These are phyloP conservation scores for Cyberlindnera galapagoensis DNA, from an alignment of 805 yeast species.

Conservation along the genomic window DNA sequence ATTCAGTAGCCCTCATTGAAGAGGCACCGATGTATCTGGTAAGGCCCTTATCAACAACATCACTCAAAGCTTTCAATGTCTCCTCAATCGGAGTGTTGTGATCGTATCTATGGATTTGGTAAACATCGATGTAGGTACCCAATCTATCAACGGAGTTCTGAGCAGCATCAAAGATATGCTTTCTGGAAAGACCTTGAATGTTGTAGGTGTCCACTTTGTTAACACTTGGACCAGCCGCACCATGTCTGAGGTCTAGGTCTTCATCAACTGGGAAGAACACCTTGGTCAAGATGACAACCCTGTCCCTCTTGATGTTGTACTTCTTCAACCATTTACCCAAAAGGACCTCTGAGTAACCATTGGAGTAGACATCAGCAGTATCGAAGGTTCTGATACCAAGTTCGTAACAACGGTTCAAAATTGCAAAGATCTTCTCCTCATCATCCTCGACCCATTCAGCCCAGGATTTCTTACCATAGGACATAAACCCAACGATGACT, in stretches of 20 bases:
- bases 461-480: slow-evolving; percentile 39
- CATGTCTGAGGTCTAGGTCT: slow-evolving; percentile 6
- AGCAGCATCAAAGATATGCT: slow-evolving; percentile 40
- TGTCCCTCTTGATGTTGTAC: slow-evolving; percentile 46
- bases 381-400: slow-evolving; percentile 42
- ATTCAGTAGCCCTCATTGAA: slow-evolving; percentile 41
- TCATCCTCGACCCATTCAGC: slow-evolving; percentile 41
- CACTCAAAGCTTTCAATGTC: slow-evolving; percentile 46
- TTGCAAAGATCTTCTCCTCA: slow-evolving; percentile 37
- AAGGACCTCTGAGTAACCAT: slow-evolving; percentile 41
- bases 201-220: slow-evolving; percentile 19
- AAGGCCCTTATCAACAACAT: slow-evolving; percentile 38
- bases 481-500: slow-evolving; percentile 50
- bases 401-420: slow-evolving; percentile 42
- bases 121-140: slow-evolving; percentile 40
- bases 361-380: slow-evolving; percentile 44
- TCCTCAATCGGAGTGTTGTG: slow-evolving; percentile 37
- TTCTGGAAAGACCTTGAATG: slow-evolving; percentile 34
- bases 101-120: slow-evolving; percentile 48
- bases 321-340: slow-evolving; percentile 48
- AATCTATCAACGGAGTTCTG: slow-evolving; percentile 32
- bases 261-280: slow-evolving; percentile 14
- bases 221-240: neutral
- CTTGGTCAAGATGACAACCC: slow-evolving; percentile 50
- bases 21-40: slow-evolving; percentile 57